Evolutionary conservation across 2,329 filamentous ascomycete species (phyloP).

Genomic region (Monilinia vaccinii-corymbosi): DNA sequence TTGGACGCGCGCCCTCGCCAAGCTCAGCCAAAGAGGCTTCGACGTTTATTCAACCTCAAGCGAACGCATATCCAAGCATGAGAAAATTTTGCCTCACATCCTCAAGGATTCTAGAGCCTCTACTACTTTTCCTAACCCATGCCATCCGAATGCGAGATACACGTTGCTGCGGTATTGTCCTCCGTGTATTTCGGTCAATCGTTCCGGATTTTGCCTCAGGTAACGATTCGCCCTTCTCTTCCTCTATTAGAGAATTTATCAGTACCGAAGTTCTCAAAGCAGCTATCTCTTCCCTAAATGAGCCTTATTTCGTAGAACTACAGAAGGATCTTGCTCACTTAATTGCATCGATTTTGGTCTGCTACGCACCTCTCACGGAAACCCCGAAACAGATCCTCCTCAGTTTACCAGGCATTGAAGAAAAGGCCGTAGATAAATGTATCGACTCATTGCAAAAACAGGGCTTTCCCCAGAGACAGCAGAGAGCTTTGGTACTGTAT

Average conservation of each 20-base stretch:
- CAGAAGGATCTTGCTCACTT: constrained; percentile 85
- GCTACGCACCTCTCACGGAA: constrained; percentile 59
- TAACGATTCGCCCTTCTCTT: constrained; percentile 38
- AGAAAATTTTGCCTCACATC: constrained; percentile 76
- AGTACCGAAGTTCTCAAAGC: constrained; percentile 81
- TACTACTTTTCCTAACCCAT: constrained; percentile 87
- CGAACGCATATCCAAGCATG: constrained; percentile 44
- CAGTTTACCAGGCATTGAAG: constrained; percentile 67
- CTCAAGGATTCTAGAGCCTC: constrained; percentile 70
- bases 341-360: constrained; percentile 75
- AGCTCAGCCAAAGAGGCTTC: constrained; percentile 24
- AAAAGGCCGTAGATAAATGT: constrained; percentile 56
- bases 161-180: constrained; percentile 75
- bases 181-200: constrained; percentile 77
- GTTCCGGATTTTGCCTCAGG: constrained; percentile 65
- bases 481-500: constrained; percentile 74
- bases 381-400: constrained; percentile 71
- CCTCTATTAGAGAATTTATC: constrained; percentile 80
- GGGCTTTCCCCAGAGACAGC: constrained; percentile 57
- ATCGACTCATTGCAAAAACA: constrained; percentile 51
- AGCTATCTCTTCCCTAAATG: constrained; percentile 82
- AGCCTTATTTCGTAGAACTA: constrained; percentile 92
- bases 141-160: constrained; percentile 84
- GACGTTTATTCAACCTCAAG: constrained; percentile 18
- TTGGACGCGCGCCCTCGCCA: not conserved